Evolutionary conservation across 2,329 filamentous ascomycete genomes (phyloP).

Genomic region (Fusarium sp.): DNA sequence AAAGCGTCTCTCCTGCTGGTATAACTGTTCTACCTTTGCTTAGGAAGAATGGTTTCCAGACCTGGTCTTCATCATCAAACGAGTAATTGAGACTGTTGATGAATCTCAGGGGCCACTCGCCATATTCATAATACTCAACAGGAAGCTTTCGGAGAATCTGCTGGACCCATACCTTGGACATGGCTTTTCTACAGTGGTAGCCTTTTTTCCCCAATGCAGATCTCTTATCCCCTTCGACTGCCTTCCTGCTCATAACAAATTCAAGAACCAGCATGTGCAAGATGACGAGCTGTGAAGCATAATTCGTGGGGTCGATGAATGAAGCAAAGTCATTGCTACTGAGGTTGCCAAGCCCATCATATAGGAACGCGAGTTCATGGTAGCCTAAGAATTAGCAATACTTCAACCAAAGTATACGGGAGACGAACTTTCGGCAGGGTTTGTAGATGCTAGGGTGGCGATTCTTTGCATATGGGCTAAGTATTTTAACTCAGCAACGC

Average conservation of each 20-base stretch:
- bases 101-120: constrained; percentile 47
- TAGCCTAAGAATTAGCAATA: constrained; percentile 37
- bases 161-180: constrained; percentile 52
- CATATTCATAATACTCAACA: constrained; percentile 44
- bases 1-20: neutral
- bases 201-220: constrained; percentile 16
- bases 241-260: constrained; percentile 43
- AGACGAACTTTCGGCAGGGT: constrained; percentile 44
- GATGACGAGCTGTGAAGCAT: constrained; percentile 48
- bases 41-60: constrained; percentile 38
- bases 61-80: constrained; percentile 34
- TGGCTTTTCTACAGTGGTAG: constrained; percentile 36
- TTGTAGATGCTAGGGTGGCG: constrained; percentile 36
- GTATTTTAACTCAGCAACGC: constrained; percentile 45
- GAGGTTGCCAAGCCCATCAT: constrained; percentile 43
- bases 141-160: constrained; percentile 48
- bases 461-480: constrained; percentile 46
- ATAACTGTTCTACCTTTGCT: constrained; percentile 23
- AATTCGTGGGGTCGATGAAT: constrained; percentile 46
- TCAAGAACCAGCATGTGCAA: constrained; percentile 50
- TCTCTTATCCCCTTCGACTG: constrained; percentile 6
- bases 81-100: constrained; percentile 34
- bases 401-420: too few relatives aligned
- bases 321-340: constrained; percentile 45
- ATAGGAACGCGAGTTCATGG: constrained; percentile 41